phyloP scores from a whole-genome alignment of 2,329 filamentous ascomycete species.

The Trichoderma koningii region DNA sequence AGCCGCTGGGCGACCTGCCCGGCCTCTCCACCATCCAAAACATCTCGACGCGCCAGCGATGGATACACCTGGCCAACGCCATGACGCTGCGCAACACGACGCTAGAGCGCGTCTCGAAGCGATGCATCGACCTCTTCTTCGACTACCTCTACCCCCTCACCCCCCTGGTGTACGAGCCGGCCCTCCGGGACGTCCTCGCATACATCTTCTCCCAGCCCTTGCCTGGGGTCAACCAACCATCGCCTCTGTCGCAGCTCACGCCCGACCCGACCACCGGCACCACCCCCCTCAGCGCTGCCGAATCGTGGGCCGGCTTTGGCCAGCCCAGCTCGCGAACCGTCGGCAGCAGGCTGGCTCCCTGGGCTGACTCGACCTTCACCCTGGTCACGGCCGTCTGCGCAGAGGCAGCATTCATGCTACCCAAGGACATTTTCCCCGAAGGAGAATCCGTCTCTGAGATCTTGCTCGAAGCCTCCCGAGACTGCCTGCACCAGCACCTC shows the following conservation, averaged over 20 bases:
- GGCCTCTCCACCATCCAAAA: slow-evolving; percentile 22
- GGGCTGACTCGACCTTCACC: slow-evolving; percentile 45
- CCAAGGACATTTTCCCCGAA: slow-evolving; percentile 44
- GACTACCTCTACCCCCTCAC: slow-evolving; percentile 48
- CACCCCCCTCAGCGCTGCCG: slow-evolving; percentile 24
- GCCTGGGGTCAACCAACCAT: slow-evolving; percentile 26
- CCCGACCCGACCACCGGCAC: slow-evolving; percentile 25
- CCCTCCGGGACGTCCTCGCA: slow-evolving; percentile 41
- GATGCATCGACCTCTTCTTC: slow-evolving; percentile 46
- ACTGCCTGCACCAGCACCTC: slow-evolving; percentile 43
- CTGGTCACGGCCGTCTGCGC: slow-evolving; percentile 49
- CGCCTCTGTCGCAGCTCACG: slow-evolving; percentile 23
- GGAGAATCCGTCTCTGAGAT: slow-evolving; percentile 42
- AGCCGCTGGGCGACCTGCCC: slow-evolving; percentile 18
- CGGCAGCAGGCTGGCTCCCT: slow-evolving; percentile 33
- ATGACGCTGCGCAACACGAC: slow-evolving; percentile 34
- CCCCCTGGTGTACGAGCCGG: slow-evolving; percentile 46
- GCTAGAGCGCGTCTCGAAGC: slow-evolving; percentile 36
- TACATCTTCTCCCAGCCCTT: slow-evolving; percentile 36
- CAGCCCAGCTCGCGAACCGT: slow-evolving; percentile 20
- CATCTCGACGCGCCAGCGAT: slow-evolving; percentile 36
- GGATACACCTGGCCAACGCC: slow-evolving; percentile 35
- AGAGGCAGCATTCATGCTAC: slow-evolving; percentile 45
- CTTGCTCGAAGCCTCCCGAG: slow-evolving; percentile 45
- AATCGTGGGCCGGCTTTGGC: slow-evolving; percentile 22